phyloP scores from a whole-genome alignment of 768 basidiomycete species.

The Russula sp. region DNA sequence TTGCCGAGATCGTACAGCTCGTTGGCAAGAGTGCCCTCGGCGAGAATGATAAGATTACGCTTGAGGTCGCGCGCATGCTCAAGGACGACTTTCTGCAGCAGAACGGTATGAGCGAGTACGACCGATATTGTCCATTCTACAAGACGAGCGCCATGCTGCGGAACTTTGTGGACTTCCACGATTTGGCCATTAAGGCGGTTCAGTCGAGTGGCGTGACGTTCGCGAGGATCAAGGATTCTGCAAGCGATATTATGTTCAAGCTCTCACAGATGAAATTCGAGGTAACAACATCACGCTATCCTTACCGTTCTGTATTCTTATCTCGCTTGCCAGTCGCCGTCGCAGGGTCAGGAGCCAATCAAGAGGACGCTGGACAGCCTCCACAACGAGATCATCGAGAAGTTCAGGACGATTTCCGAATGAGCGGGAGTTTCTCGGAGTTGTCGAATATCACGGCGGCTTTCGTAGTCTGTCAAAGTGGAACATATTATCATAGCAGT shows the following conservation, averaged over 20 bases:
- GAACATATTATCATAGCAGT: background rate
- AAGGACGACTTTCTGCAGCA: constrained; percentile 98
- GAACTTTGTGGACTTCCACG: constrained; percentile 93
- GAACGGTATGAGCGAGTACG: constrained; percentile 98
- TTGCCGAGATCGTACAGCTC: constrained; percentile 98
- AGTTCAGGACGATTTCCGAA: constrained; percentile 82
- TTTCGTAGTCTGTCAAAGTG: background rate
- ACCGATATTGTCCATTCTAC: constrained; percentile 97
- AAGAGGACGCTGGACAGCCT: constrained; percentile 77
- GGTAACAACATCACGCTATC: constrained; percentile 40
- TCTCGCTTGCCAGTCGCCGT: constrained; percentile 59
- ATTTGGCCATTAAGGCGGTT: constrained; percentile 82
- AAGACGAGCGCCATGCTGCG: constrained; percentile 95
- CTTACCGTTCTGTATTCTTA: background rate
- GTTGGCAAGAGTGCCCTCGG: constrained; percentile 98
- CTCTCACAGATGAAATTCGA: constrained; percentile 99
- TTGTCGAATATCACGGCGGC: background rate
- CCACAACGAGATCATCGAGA: constrained; percentile 84
- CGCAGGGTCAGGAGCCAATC: constrained; percentile 81
- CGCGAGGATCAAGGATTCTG: constrained; percentile 78
- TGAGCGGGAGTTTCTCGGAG: constrained; percentile 32
- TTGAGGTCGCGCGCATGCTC: constrained; percentile 94
- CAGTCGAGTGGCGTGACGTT: constrained; percentile 80
- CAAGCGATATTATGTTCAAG: constrained; percentile 88
- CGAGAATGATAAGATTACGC: constrained; percentile 95